Conservation (phyloP, 805 yeast genomes). For the Saccharomyces eubayanus region DNA sequence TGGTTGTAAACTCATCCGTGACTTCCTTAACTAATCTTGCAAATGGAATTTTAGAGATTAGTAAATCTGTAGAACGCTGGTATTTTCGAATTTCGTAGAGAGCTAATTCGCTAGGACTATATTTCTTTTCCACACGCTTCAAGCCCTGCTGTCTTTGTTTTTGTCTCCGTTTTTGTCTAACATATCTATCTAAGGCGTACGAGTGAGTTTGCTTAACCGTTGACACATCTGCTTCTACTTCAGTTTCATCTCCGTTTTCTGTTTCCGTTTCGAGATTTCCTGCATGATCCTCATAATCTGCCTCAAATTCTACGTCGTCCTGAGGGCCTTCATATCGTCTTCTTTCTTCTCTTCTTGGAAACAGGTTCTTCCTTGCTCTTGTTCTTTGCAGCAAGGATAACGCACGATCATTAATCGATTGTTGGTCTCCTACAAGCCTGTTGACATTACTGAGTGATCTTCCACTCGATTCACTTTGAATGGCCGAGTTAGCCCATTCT, state of each 20-base stretch:
- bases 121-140: slow-evolving; percentile 40
- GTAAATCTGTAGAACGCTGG: slow-evolving; percentile 59
- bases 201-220: background rate
- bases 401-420: slow-evolving; percentile 27
- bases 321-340: slow-evolving; percentile 11
- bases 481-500: slow-evolving; percentile 8
- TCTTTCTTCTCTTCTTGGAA: slow-evolving; percentile 12
- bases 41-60: slow-evolving; percentile 66
- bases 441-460: slow-evolving; percentile 8
- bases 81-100: slow-evolving; percentile 58
- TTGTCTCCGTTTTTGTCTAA: background rate
- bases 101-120: slow-evolving; percentile 59
- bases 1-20: slow-evolving; percentile 42
- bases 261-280: background rate
- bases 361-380: slow-evolving; percentile 21
- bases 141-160: slow-evolving; percentile 6
- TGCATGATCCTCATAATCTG: background rate
- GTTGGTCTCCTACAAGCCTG: slow-evolving; percentile 11
- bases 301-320: background rate
- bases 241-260: slow-evolving; percentile 1
- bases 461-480: slow-evolving; percentile 10
- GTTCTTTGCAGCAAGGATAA: slow-evolving; percentile 23
- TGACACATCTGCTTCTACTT: background rate
- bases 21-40: slow-evolving; percentile 70
- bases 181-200: background rate